Percentiles rank a stretch among this genome's conserved stretches.
These are phyloP conservation scores for Termitomyces eurrhizus DNA, from an alignment of 768 basidiomycete species.

Conservation along the genomic window DNA sequence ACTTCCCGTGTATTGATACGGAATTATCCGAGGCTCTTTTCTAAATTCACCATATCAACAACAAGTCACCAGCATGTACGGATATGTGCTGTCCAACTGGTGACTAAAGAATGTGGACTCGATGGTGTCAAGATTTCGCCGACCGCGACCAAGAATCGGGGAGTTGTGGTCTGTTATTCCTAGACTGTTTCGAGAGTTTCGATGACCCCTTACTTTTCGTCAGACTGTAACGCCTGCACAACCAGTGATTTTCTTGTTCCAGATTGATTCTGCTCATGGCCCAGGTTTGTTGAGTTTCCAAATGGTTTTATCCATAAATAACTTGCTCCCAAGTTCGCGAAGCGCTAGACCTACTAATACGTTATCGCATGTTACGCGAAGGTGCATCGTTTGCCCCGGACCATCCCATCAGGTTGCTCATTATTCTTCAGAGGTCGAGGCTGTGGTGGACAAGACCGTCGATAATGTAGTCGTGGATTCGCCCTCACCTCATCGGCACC, in stretches of 20 bases:
- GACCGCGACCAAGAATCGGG: conserved; percentile 41
- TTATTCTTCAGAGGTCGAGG: conserved; percentile 56
- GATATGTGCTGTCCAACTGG: conserved; percentile 56
- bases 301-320: neutral
- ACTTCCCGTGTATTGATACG: neutral
- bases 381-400: conserved; percentile 39
- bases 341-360: conserved; percentile 58
- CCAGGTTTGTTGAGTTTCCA: no score
- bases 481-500: conserved; percentile 29
- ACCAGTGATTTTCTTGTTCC: conserved; percentile 78
- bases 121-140: conserved; percentile 51
- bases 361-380: conserved; percentile 79
- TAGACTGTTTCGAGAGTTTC: neutral
- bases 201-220: conserved; percentile 3
- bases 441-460: conserved; percentile 50
- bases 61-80: conserved; percentile 79
- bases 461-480: conserved; percentile 35
- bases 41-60: conserved; percentile 86
- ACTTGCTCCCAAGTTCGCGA: conserved; percentile 46
- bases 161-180: conserved; percentile 40
- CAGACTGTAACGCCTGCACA: conserved; percentile 76
- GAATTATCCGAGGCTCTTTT: conserved; percentile 61
- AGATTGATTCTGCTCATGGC: conserved; percentile 51
- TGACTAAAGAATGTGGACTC: conserved; percentile 36
- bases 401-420: neutral